Evolutionary conservation across 2,329 filamentous ascomycete genomes (phyloP), one percentile per base, ranked within the genome.

Genomic region (Colletotrichum sp.): DNA sequence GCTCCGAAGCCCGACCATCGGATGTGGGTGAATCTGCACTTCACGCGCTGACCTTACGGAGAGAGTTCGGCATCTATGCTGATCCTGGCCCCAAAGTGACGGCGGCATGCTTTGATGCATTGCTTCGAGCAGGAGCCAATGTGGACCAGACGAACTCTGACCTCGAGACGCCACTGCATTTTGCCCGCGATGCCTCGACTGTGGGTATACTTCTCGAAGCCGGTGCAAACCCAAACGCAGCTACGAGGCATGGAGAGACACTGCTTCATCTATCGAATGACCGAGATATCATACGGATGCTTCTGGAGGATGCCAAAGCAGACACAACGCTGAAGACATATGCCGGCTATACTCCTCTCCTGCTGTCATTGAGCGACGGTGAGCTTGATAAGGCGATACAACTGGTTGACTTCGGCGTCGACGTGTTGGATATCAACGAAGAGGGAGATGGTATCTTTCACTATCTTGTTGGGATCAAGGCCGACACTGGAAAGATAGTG

Each of bases 191-290:
- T 18, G 32, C 34, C 21, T 21, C 59, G 3, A 21, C 26, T n/a
- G 63, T 18, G 10, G n/a, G 64, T 9, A 21, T 64, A 10, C 74
- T 82, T 1, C 71, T 82, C 5, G 77, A 79, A 32, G 80, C 78
- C 6, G 81, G 81, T 1, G 80, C 78, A 3, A 78, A 82, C 59
- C 72, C 77, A 3, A 80, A 81, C 68, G 77, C 77, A 6, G 67
- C 68, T 13, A 72, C 79, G 24, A 48, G 16, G 32, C 18, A 26
- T 15, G 70, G 70, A 6, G 32, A 72, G 18, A 72, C 63, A 10
- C 21, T 72, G 63, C 55, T 72, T 3, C 70, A 72, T 28, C 16
- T 18, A 3, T 59, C 70, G 2, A n/a, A 57, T 8, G 26, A 63
- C 9, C 15, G 5, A 28, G 63, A 59, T 3, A 61, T 28, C 24